Conservation (phyloP, 768 basidiomycete species). For the Termitomyces eurrhizus region DNA sequence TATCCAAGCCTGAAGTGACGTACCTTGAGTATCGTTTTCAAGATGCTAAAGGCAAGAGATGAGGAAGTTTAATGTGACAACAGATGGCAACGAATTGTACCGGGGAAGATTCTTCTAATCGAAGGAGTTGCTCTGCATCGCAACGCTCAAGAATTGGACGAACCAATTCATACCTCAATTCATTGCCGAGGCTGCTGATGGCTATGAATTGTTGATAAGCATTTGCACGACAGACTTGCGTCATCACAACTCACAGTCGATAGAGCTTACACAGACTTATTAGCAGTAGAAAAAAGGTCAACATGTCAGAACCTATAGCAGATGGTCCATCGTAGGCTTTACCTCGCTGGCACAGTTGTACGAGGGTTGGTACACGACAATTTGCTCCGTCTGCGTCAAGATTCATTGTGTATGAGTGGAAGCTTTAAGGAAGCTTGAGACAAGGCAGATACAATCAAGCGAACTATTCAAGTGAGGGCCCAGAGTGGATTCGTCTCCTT, state of each 20-base stretch:
- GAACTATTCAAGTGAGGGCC: neutral
- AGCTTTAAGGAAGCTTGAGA: neutral
- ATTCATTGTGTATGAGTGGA: slow-evolving; percentile 23
- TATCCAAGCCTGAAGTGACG: slow-evolving; percentile 8
- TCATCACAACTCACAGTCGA: slow-evolving; percentile 47
- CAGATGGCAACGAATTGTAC: slow-evolving; percentile 35
- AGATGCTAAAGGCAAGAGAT: slow-evolving; percentile 39
- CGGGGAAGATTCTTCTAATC: slow-evolving; percentile 67
- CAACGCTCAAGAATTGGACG: slow-evolving; percentile 75
- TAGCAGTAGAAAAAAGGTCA: neutral
- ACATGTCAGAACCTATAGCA: slow-evolving; percentile 9
- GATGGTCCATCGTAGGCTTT: slow-evolving; percentile 6
- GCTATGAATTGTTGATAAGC: slow-evolving; percentile 33
- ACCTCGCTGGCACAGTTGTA: slow-evolving; percentile 74
- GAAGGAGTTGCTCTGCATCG: slow-evolving; percentile 62
- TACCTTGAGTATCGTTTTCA: slow-evolving; percentile 52
- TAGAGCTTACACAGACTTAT: slow-evolving; percentile 55
- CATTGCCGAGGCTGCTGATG: slow-evolving; percentile 60
- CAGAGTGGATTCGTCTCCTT: slow-evolving; percentile 17
- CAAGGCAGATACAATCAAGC: neutral
- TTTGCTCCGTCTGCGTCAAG: slow-evolving; percentile 28
- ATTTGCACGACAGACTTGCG: neutral
- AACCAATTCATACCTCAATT: slow-evolving; percentile 59
- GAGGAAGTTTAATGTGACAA: neutral
- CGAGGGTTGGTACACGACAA: slow-evolving; percentile 57